phyloP scores from a whole-genome alignment of 768 basidiomycete genomes.

The Tephrocybe sp. region DNA sequence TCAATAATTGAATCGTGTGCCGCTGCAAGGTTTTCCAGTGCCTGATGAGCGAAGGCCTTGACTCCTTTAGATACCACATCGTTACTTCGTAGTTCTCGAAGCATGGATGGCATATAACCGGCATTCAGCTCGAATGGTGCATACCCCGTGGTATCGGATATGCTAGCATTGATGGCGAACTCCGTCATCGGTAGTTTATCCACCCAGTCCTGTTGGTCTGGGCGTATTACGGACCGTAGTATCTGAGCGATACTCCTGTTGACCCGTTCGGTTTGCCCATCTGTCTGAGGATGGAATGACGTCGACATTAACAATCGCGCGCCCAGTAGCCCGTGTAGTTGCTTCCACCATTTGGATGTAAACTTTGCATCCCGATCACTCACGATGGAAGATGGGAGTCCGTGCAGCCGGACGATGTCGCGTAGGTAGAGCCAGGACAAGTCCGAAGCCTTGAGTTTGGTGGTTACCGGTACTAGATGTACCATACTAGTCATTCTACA shows the following conservation, averaged over 20 bases:
- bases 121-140: conserved; percentile 30
- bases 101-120: conserved; percentile 22
- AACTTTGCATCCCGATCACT: too few species aligned
- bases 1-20: too few species aligned
- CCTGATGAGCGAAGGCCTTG: too few species aligned
- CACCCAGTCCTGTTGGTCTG: conserved; percentile 26
- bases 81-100: neutral
- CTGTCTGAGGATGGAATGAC: conserved; percentile 12
- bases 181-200: conserved; percentile 29
- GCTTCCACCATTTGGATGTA: conserved; percentile 32
- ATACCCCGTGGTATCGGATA: conserved; percentile 28
- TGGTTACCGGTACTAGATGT: too few species aligned
- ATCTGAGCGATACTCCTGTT: conserved; percentile 30
- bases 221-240: conserved; percentile 18
- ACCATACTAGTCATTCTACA: too few species aligned
- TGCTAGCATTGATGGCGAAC: conserved; percentile 32
- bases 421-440: too few species aligned
- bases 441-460: too few species aligned
- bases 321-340: conserved; percentile 23
- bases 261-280: conserved; percentile 23
- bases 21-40: too few species aligned
- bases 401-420: too few species aligned
- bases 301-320: conserved; percentile 10
- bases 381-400: too few species aligned
- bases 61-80: too few species aligned